A percentile compares a stretch with the other conserved stretches of the same genome.
These are phyloP conservation scores for Daldinia sp. DNA, from an alignment of 2,329 filamentous ascomycete genomes.

Conservation along the genomic window DNA sequence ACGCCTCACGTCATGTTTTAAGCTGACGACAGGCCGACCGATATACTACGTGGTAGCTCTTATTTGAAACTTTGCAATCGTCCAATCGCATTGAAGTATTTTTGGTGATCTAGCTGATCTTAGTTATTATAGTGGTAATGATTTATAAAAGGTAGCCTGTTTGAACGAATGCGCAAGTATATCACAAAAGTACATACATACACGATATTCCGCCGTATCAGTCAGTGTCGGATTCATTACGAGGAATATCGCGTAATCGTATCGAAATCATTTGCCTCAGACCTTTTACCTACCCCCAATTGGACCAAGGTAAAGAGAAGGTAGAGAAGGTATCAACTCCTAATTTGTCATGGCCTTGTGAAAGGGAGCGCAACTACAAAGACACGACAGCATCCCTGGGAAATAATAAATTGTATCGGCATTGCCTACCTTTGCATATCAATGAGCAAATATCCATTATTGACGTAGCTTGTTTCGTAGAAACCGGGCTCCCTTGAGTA, in stretches of 20 bases:
- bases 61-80: conserved; percentile 6
- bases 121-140: not conserved
- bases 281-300: too few relatives aligned
- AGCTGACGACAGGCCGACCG: conserved; percentile 18
- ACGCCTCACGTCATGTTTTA: conserved; percentile 34
- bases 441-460: not conserved
- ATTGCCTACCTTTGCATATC: not conserved
- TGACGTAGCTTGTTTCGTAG: not conserved
- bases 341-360: not conserved
- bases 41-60: not conserved
- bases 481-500: not conserved
- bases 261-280: too few relatives aligned
- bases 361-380: not conserved
- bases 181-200: not conserved
- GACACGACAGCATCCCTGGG: not conserved
- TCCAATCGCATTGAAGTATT: conserved; percentile 21
- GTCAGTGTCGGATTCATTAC: too few relatives aligned
- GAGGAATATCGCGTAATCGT: not conserved
- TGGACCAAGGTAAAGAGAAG: too few relatives aligned
- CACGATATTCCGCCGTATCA: too few relatives aligned
- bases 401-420: not conserved
- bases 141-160: not conserved
- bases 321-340: not conserved
- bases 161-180: not conserved
- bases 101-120: not conserved